phyloP scores from a whole-genome alignment of 192 early-diverging fungal genomes.

The Coemansia sp. region DNA sequence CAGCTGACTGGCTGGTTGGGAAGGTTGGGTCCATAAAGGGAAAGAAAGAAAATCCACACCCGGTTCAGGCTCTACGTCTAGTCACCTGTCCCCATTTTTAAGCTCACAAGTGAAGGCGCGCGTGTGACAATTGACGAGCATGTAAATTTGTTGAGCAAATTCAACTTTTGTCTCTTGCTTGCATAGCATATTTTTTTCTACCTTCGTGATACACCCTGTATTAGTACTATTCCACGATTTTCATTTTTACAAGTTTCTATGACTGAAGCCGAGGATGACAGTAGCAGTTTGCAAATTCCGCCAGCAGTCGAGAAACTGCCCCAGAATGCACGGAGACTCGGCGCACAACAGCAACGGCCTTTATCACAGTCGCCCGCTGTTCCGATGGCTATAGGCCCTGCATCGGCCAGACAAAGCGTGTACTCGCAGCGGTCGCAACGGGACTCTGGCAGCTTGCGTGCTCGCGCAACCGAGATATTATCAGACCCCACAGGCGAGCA shows the following conservation, averaged over 20 bases:
- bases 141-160: background rate
- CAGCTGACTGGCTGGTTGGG: background rate
- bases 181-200: background rate
- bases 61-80: slow-evolving; percentile 1
- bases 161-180: background rate
- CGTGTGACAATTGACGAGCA: background rate
- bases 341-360: slow-evolving; percentile 1
- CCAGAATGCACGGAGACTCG: slow-evolving; percentile 18
- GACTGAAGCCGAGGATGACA: slow-evolving; percentile 2
- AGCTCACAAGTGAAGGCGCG: background rate
- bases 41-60: background rate
- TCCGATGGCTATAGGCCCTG: background rate
- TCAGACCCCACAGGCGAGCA: background rate
- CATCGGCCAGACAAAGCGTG: background rate
- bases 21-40: background rate
- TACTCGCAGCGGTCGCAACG: slow-evolving; percentile 3
- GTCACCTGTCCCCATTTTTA: background rate
- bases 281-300: slow-evolving; percentile 7
- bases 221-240: background rate
- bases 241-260: background rate
- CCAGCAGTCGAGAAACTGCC: slow-evolving; percentile 14
- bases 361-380: background rate
- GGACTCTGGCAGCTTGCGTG: slow-evolving; percentile 2
- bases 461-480: slow-evolving; percentile 19
- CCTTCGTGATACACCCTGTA: background rate